Evolutionary conservation across 106 monocot species (phyloP).

Genomic region (Narthecium ossifragum): DNA sequence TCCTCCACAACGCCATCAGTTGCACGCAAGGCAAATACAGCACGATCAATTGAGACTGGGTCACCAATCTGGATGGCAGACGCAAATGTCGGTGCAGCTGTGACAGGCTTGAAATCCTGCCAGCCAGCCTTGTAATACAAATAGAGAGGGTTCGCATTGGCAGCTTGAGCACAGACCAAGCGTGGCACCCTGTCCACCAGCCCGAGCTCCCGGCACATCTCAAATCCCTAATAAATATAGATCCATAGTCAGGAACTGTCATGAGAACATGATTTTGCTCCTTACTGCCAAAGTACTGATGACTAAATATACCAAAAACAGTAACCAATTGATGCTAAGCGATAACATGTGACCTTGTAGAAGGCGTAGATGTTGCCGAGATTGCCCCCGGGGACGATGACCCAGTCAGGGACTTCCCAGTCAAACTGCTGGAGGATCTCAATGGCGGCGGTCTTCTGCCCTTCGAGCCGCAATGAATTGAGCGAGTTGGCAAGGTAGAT

Average conservation of each 20-base stretch:
- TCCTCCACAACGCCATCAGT: conserved; percentile 92
- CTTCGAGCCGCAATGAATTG: conserved; percentile 88
- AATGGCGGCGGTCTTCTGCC: conserved; percentile 93
- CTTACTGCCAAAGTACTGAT: too few relatives aligned
- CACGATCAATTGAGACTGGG: conserved; percentile 85
- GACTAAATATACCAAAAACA: too few relatives aligned
- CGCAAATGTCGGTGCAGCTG: conserved; percentile 63
- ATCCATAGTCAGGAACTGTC: background rate
- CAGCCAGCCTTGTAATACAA: conserved; percentile 73
- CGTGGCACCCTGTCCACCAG: conserved; percentile 74
- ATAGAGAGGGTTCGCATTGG: conserved; percentile 90
- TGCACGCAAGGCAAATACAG: conserved; percentile 51
- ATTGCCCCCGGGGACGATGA: conserved; percentile 88
- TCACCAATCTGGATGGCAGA: conserved; percentile 96
- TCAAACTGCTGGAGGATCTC: conserved; percentile 97
- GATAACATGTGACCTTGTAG: conserved; percentile 65
- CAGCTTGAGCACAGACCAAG: conserved; percentile 86
- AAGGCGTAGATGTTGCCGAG: conserved; percentile 96
- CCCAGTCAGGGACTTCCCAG: conserved; percentile 98
- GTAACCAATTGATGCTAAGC: too few relatives aligned
- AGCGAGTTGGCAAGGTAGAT: conserved; percentile 96
- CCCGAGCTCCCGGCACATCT: conserved; percentile 86
- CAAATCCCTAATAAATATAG: conserved; percentile 32
- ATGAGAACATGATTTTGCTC: too few relatives aligned
- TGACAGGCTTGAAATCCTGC: conserved; percentile 58